A percentile compares a stretch with the other conserved stretches of the same genome.
phyloP scores from a whole-genome alignment of 768 basidiomycete species.

The Dacryopinax primogenitus region DNA sequence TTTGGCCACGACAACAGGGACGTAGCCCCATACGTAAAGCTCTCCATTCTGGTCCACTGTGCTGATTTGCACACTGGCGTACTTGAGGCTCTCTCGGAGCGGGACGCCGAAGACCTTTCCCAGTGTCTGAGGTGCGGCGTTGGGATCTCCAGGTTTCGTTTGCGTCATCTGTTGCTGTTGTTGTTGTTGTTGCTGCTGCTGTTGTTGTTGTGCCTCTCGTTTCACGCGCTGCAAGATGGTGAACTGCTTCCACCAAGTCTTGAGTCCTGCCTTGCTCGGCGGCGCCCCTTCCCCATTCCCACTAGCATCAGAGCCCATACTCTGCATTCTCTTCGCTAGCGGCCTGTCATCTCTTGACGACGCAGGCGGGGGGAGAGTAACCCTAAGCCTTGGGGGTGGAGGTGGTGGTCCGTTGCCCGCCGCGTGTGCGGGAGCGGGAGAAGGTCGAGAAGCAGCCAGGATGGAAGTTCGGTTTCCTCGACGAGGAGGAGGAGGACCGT shows the following conservation, averaged over 20 bases:
- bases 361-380: too few relatives aligned
- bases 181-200: not conserved
- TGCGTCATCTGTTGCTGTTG: not conserved
- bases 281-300: too few relatives aligned
- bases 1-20: slow-evolving; percentile 95
- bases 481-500: too few relatives aligned
- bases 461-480: too few relatives aligned
- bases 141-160: too few relatives aligned
- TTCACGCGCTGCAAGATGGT: slow-evolving; percentile 50
- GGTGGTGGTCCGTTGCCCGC: too few relatives aligned
- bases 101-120: slow-evolving; percentile 66
- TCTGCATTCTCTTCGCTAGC: not conserved
- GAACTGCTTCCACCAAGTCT: slow-evolving; percentile 75
- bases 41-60: slow-evolving; percentile 73
- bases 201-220: slow-evolving; percentile 29
- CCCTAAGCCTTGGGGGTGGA: too few relatives aligned
- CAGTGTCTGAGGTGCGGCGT: slow-evolving; percentile 18
- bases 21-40: slow-evolving; percentile 83
- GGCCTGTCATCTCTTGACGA: too few relatives aligned
- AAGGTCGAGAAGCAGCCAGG: too few relatives aligned
- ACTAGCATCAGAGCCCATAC: slow-evolving; percentile 25
- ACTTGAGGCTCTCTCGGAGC: slow-evolving; percentile 67
- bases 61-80: slow-evolving; percentile 87
- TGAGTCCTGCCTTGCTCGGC: slow-evolving; percentile 41
- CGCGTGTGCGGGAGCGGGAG: too few relatives aligned